Evolutionary conservation across 2,329 filamentous ascomycete species (phyloP).

Genomic region (Tolypocladium tropicale): DNA sequence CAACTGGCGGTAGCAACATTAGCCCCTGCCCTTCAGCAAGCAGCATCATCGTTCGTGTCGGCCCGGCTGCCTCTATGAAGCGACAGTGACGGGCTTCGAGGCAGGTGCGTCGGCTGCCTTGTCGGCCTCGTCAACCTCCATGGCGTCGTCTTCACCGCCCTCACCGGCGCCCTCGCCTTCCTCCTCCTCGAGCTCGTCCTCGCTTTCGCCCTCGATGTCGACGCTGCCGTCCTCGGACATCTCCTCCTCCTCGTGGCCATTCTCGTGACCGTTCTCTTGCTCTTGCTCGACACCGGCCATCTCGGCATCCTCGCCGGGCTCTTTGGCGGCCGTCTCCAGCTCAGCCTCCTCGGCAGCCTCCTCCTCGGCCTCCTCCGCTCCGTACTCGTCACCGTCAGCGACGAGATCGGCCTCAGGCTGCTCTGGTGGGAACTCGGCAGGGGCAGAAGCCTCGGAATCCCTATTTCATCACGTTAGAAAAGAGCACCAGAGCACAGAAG

Average conservation of each 20-base stretch:
- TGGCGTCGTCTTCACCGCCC: slow-evolving; percentile 30
- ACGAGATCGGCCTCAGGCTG: slow-evolving; percentile 88
- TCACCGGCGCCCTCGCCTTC: slow-evolving; percentile 26
- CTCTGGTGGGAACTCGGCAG: slow-evolving; percentile 91
- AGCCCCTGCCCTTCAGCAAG: neutral
- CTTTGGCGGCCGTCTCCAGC: slow-evolving; percentile 39
- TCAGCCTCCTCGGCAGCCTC: slow-evolving; percentile 52
- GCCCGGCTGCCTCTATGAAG: slow-evolving; percentile 12
- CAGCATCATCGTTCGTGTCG: neutral
- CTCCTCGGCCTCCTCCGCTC: slow-evolving; percentile 76
- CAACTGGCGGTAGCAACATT: neutral
- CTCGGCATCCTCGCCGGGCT: slow-evolving; percentile 55
- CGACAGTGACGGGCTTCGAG: slow-evolving; percentile 21
- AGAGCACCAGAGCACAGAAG: neutral
- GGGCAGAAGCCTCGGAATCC: slow-evolving; percentile 96
- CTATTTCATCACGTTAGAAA: slow-evolving; percentile 33
- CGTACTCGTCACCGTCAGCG: slow-evolving; percentile 82
- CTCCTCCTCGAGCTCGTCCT: slow-evolving; percentile 61
- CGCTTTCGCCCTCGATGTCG: slow-evolving; percentile 68
- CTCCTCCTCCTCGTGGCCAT: slow-evolving; percentile 52
- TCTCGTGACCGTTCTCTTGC: slow-evolving; percentile 22
- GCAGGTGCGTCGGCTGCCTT: slow-evolving; percentile 20
- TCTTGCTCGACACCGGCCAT: slow-evolving; percentile 61
- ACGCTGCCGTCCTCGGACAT: slow-evolving; percentile 66
- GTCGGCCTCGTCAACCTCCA: slow-evolving; percentile 37